Evolutionary conservation across 2,329 filamentous ascomycete genomes (phyloP).

Genomic region (Massarina eburnea): DNA sequence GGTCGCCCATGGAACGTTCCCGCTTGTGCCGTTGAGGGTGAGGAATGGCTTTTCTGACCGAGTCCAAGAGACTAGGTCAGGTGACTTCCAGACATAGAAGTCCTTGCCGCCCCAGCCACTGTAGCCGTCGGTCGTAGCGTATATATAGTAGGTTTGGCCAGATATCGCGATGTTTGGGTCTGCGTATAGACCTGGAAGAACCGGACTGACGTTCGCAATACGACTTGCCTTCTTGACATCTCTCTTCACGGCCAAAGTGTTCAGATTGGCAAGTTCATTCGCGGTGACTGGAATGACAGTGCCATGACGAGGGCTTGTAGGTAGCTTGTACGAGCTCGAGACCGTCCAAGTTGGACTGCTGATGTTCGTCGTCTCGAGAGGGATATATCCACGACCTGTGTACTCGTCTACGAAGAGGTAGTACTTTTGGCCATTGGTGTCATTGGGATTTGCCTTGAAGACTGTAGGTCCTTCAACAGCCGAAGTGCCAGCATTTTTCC

Average conservation of each 20-base stretch:
- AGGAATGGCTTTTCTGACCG: slow-evolving; percentile 24
- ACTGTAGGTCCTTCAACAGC: slow-evolving; percentile 56
- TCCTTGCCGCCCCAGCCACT: slow-evolving; percentile 28
- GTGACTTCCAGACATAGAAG: slow-evolving; percentile 31
- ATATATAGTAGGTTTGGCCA: slow-evolving; percentile 28
- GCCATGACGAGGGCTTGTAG: slow-evolving; percentile 55
- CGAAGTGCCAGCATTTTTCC: slow-evolving; percentile 51
- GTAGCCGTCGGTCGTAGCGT: slow-evolving; percentile 30
- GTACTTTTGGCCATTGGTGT: slow-evolving; percentile 56
- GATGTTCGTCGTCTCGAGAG: slow-evolving; percentile 55
- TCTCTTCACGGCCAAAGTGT: slow-evolving; percentile 2
- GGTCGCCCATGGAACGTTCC: slow-evolving; percentile 31
- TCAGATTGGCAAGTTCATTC: slow-evolving; percentile 45
- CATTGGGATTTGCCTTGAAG: slow-evolving; percentile 54
- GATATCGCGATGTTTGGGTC: slow-evolving; percentile 33
- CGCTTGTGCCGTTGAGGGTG: slow-evolving; percentile 28
- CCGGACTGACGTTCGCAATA: slow-evolving; percentile 16
- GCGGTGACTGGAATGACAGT: slow-evolving; percentile 57
- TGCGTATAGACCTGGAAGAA: slow-evolving; percentile 27
- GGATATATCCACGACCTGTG: slow-evolving; percentile 54
- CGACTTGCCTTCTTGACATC: background rate
- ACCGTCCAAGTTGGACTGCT: slow-evolving; percentile 54
- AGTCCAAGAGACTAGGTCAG: slow-evolving; percentile 28
- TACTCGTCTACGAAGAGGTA: slow-evolving; percentile 61
- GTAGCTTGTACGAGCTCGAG: slow-evolving; percentile 50